These are phyloP conservation scores for Brassica napus DNA, from an alignment of 345 rosid genomes.

Conservation along the genomic window DNA sequence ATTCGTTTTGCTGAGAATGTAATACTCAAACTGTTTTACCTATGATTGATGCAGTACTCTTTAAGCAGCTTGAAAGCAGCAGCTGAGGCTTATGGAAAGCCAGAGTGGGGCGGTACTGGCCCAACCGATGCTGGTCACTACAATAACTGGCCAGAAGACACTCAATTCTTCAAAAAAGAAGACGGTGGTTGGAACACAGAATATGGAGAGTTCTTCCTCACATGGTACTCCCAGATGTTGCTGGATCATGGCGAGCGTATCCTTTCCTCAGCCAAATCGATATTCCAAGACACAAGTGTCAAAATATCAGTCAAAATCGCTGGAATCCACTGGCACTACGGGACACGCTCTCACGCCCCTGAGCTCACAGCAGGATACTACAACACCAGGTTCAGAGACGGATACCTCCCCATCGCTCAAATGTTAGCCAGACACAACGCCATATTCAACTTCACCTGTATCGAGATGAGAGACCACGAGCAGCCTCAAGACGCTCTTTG, in stretches of 20 bases:
- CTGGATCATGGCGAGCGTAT: slow-evolving; percentile 84
- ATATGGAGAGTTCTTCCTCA: slow-evolving; percentile 88
- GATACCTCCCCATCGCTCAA: slow-evolving; percentile 88
- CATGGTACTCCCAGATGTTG: slow-evolving; percentile 90
- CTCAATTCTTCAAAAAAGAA: slow-evolving; percentile 76
- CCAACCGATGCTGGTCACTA: slow-evolving; percentile 96
- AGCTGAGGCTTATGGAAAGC: slow-evolving; percentile 83
- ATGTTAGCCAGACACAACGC: slow-evolving; percentile 91
- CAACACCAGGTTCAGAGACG: slow-evolving; percentile 84
- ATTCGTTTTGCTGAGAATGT: neutral
- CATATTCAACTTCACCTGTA: slow-evolving; percentile 90
- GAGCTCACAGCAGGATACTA: slow-evolving; percentile 98
- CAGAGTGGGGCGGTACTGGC: slow-evolving; percentile 94
- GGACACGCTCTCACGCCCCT: slow-evolving; percentile 92
- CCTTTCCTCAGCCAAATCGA: slow-evolving; percentile 59
- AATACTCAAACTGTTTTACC: slow-evolving; percentile 15
- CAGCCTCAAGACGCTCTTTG: slow-evolving; percentile 95
- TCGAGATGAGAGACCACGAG: slow-evolving; percentile 95
- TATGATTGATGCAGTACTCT: slow-evolving; percentile 59
- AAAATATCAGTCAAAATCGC: slow-evolving; percentile 90
- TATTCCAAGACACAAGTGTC: slow-evolving; percentile 49
- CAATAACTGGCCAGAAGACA: slow-evolving; percentile 97
- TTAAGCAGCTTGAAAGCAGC: slow-evolving; percentile 81
- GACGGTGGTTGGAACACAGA: slow-evolving; percentile 80
- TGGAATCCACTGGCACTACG: slow-evolving; percentile 98